Conservation (phyloP, 2,329 filamentous ascomycete genomes). For the Alternaria ventricosa region DNA sequence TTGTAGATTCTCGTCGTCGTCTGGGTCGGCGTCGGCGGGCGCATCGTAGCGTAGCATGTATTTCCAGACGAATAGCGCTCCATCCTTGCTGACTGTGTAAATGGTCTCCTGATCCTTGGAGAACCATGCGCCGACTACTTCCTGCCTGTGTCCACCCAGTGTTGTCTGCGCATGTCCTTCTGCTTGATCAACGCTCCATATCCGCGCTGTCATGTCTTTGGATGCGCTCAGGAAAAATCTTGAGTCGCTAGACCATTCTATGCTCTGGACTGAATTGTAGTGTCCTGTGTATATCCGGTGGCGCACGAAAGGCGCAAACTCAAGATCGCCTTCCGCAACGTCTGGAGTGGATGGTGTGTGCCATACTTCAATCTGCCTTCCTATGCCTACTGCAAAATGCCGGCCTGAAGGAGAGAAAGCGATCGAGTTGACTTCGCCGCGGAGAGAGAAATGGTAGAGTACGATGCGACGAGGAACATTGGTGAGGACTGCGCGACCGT, state of each 20-base stretch:
- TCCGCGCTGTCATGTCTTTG: slow-evolving; percentile 88
- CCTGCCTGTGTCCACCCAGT: slow-evolving; percentile 87
- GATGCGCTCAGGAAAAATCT: slow-evolving; percentile 92
- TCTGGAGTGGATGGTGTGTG: slow-evolving; percentile 91
- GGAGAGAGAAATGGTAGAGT: slow-evolving; percentile 96
- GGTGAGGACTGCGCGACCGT: slow-evolving; percentile 90
- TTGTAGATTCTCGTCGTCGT: slow-evolving; percentile 72
- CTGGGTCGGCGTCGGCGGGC: slow-evolving; percentile 60
- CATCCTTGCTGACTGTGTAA: slow-evolving; percentile 95
- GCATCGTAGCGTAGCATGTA: slow-evolving; percentile 70
- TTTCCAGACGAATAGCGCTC: slow-evolving; percentile 93
- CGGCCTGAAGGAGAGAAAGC: slow-evolving; percentile 90
- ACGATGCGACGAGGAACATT: slow-evolving; percentile 85
- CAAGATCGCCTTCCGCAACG: slow-evolving; percentile 80
- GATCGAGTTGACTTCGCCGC: slow-evolving; percentile 78
- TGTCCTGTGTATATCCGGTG: slow-evolving; percentile 87
- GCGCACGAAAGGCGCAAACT: slow-evolving; percentile 92
- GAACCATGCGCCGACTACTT: slow-evolving; percentile 94
- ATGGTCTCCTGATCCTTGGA: slow-evolving; percentile 93
- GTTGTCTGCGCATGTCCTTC: slow-evolving; percentile 90
- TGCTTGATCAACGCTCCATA: slow-evolving; percentile 92
- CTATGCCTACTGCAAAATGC: slow-evolving; percentile 88
- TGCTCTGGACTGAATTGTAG: slow-evolving; percentile 82
- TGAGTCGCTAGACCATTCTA: slow-evolving; percentile 96
- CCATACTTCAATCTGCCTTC: slow-evolving; percentile 92